Conservation (phyloP, 176 grass and related monocot genomes). For the Pontederia crassipes region DNA sequence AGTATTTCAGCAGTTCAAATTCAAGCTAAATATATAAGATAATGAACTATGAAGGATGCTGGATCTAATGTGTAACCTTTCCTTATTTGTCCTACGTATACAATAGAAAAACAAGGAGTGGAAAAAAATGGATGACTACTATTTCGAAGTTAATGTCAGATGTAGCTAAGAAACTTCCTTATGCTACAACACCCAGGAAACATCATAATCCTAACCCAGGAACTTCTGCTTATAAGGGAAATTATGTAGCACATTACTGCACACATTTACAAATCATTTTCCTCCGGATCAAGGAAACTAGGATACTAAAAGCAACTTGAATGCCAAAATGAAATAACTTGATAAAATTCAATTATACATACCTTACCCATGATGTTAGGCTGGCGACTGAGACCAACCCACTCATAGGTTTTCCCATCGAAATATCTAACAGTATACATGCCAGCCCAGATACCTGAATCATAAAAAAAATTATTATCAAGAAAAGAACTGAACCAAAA, state of each 20-base stretch:
- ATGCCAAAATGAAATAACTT: slow-evolving; percentile 15
- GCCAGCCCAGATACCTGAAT: slow-evolving; percentile 95
- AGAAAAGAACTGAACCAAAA: no score
- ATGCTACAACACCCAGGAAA: no score
- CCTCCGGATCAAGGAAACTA: neutral
- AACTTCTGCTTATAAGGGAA: no score
- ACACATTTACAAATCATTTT: no score
- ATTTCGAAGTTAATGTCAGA: no score
- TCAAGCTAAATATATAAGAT: neutral
- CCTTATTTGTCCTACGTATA: no score
- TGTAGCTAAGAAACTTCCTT: no score
- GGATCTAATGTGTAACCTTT: no score
- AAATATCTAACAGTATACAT: slow-evolving; percentile 95
- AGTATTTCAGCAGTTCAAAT: neutral
- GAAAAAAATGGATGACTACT: no score
- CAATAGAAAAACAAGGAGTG: no score
- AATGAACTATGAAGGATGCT: neutral
- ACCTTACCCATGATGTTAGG: slow-evolving; percentile 99
- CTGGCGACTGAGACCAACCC: slow-evolving; percentile 93
- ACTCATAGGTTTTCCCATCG: slow-evolving; percentile 91
- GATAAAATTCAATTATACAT: slow-evolving; percentile 6
- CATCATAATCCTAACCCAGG: no score
- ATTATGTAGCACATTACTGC: no score
- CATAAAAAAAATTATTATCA: slow-evolving; percentile 19
- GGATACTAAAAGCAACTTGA: neutral